Conservation (phyloP, 306 rosid genomes). For the Boehmeria nivea region DNA sequence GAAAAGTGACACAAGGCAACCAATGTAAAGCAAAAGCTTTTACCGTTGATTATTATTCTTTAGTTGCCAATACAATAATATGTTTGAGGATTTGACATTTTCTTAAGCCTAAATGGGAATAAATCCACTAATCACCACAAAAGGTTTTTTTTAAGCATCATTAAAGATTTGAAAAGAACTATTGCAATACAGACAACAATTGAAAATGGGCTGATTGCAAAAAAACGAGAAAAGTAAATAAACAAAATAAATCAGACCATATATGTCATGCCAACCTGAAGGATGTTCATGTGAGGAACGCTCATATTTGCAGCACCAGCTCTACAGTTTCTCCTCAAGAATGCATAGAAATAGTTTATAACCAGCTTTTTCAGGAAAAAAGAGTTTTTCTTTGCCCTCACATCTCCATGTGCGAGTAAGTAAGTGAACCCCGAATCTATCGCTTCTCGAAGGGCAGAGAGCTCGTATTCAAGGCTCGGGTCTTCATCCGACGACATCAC, state of each 20-base stretch:
- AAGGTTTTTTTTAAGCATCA: too few relatives aligned
- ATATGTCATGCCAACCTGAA: constrained; percentile 85
- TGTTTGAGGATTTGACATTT: constrained; percentile 13
- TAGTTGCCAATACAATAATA: neutral
- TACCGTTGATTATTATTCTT: too few relatives aligned
- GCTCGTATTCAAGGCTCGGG: constrained; percentile 83
- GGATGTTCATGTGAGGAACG: constrained; percentile 89
- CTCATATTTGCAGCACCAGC: constrained; percentile 79
- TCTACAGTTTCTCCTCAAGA: constrained; percentile 83
- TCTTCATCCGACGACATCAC: constrained; percentile 60
- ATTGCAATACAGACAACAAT: neutral
- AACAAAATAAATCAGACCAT: constrained; percentile 51
- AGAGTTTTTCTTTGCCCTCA: constrained; percentile 86
- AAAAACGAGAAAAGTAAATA: too few relatives aligned
- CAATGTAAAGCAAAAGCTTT: neutral
- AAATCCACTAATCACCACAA: too few relatives aligned
- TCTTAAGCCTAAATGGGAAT: too few relatives aligned
- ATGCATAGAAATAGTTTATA: constrained; percentile 81
- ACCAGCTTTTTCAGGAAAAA: constrained; percentile 73
- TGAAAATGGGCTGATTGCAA: neutral
- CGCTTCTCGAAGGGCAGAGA: constrained; percentile 83
- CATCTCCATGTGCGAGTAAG: constrained; percentile 82
- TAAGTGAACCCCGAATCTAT: constrained; percentile 89
- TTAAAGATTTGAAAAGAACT: too few relatives aligned
- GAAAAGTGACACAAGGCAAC: too few relatives aligned